Conservation (phyloP, 2,329 filamentous ascomycete genomes). For the Cladosporium halotolerans region DNA sequence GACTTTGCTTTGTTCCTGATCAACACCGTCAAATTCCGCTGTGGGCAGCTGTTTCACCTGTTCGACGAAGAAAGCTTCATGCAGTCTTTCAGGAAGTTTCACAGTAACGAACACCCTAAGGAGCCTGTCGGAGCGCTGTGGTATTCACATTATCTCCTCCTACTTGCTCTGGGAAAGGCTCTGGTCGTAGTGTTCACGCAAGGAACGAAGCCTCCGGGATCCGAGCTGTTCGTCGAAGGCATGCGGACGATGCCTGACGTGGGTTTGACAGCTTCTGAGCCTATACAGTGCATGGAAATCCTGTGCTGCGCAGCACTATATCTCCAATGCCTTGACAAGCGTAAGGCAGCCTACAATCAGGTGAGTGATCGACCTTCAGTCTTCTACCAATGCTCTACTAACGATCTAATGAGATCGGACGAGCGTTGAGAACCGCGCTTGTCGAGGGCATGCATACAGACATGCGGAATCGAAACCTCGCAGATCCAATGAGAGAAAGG, state of each 20-base stretch:
- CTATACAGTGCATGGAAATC: slow-evolving; percentile 44
- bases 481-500: slow-evolving; percentile 38
- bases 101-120: slow-evolving; percentile 30
- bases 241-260: slow-evolving; percentile 41
- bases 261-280: slow-evolving; percentile 36
- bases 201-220: slow-evolving; percentile 38
- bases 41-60: slow-evolving; percentile 48
- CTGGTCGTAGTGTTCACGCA: slow-evolving; percentile 38
- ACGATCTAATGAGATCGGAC: slow-evolving; percentile 37
- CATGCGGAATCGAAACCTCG: slow-evolving; percentile 41
- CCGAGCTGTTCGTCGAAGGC: slow-evolving; percentile 42
- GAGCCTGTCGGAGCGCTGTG: slow-evolving; percentile 31
- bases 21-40: slow-evolving; percentile 53
- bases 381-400: not conserved
- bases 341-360: slow-evolving; percentile 41
- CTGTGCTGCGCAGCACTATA: slow-evolving; percentile 49
- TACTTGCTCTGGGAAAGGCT: slow-evolving; percentile 52
- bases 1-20: slow-evolving; percentile 50
- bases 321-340: slow-evolving; percentile 46
- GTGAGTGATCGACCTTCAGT: slow-evolving; percentile 26
- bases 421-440: slow-evolving; percentile 47
- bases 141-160: slow-evolving; percentile 49
- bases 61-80: slow-evolving; percentile 51
- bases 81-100: slow-evolving; percentile 37
- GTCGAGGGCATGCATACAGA: slow-evolving; percentile 49